Base-by-base conservation (phyloP, 2,329 filamentous ascomycete species). In the Claviceps maximensis region DNA sequence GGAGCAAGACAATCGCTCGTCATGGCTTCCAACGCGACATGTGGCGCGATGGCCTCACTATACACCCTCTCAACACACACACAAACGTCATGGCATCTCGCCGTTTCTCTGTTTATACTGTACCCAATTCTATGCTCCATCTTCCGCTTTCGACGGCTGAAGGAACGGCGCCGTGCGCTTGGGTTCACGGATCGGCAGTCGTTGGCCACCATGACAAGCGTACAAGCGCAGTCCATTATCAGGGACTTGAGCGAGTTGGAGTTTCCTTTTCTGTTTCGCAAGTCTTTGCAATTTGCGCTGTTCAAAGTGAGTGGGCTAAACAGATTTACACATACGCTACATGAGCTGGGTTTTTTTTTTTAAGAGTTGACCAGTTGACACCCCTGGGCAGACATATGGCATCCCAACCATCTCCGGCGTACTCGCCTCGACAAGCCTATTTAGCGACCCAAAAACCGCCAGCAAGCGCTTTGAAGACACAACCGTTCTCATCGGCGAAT, bases 221-320 rank as follows among this genome's bases (percentile, higher is more conserved):
- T 66, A 55, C 69, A 77, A 50, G 73, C 76, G 6, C 71, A 73
- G 54, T 64, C 67, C 52, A 71, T 77, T 55, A 60, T 74, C 17
- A 64, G 66, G 54, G 62, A 63, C 36, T 54, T 70, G 7, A 54
- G 60, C 4, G 53, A 60, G 17, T 55, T 58, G 1, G 71, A 74
- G 52, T 73, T 72, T 38, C 70, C 71, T 0, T 59, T 65, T 10
- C 60, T 70, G 31, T 70, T 67, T 55, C 63, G 67, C 15, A 55
- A 69, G 31, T 60, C 65, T 1, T 57, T 72, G 41, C 67, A 71
- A 49, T 62, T 71, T 29, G 70, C 67, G 38, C 61, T 74, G 17
- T 69, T 73, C 58, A 71, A 44, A 12, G 41, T 44, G 21, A 15
- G 21, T 42, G n/a, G n/a, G n/a, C n/a, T n/a, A n/a, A n/a, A n/a